Base-by-base conservation (phyloP, 75 land plant species). In the Cupressus sempervirens region DNA sequence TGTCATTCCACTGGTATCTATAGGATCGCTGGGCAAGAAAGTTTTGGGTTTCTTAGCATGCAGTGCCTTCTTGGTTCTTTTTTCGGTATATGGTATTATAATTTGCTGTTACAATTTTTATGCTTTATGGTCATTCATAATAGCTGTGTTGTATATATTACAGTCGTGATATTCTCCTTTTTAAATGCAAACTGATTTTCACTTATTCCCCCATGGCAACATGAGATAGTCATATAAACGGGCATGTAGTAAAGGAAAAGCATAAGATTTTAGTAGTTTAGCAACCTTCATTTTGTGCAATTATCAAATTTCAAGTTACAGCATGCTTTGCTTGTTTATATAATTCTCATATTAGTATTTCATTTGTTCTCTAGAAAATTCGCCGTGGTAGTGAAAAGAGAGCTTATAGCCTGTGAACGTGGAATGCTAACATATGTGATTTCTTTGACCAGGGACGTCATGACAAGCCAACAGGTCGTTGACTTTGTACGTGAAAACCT, bases 391-490 rank as follows among this genome's bases (percentile, higher is more conserved):
- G 74, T 84, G 46, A 16, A 11, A 81, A 32, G 85, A 76, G 35
- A 81, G 86, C 48, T 50, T 52, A 29, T 80, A 23, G 81, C 26
- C 43, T 38, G 1, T 80, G n/a, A 26, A 23, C 35, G 23, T 34
- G 23, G 29, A 84, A 23, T 38, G 43, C 54, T 80, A 80, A 80
- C 26, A 10, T 76, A 38, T 38, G 35, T 45, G 29, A 58, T 82
- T 84, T 11, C 65, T 68, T 80, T 84, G 29, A 29, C n/a, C 90
- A 94, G 97, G 95, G 95, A 95, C 89, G 92, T 93, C 86, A 94
- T 95, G 99, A 89, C 96, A 53, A 95, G 93, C 88, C 99, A 97
- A 88, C 94, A 91, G 62, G 87, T 95, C 6, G 99, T 97, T 30
- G 93, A 95, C 89, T 95, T 97, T 65, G 82, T 97, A 13, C 91